These are phyloP conservation scores for Tetrapisispora fleetii DNA, from an alignment of 805 yeast species.

Conservation along the genomic window DNA sequence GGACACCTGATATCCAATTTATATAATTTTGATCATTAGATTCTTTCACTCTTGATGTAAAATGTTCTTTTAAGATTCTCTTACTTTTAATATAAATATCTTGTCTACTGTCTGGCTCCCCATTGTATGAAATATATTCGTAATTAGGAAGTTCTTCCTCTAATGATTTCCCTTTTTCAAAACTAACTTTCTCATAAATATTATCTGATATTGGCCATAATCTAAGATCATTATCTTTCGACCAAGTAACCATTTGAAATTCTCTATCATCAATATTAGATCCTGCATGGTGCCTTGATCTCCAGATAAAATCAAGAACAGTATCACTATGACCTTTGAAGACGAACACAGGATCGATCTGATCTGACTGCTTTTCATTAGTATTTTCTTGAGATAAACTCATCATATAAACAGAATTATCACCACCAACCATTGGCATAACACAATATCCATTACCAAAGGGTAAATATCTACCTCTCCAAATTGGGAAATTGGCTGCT, in stretches of 20 bases:
- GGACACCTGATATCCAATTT: conserved; percentile 89
- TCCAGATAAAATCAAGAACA: conserved; percentile 82
- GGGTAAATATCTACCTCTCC: conserved; percentile 81
- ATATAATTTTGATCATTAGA: conserved; percentile 51
- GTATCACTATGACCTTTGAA: conserved; percentile 81
- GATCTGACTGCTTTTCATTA: conserved; percentile 13
- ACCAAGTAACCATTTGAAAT: conserved; percentile 90
- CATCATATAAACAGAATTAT: conserved; percentile 35
- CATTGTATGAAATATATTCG: conserved; percentile 39
- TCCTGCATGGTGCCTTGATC: conserved; percentile 46
- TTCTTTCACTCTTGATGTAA: conserved; percentile 29
- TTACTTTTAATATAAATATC: conserved; percentile 7
- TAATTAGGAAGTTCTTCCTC: conserved; percentile 35
- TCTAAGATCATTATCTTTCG: conserved; percentile 74
- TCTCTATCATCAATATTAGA: conserved; percentile 56
- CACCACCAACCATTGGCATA: conserved; percentile 86
- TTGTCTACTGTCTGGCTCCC: conserved; percentile 36
- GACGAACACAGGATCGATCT: conserved; percentile 43
- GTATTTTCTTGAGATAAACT: conserved; percentile 13
- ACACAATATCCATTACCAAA: conserved; percentile 83
- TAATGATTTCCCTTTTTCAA: conserved; percentile 31
- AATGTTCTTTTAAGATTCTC: conserved; percentile 32
- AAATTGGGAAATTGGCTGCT: conserved; percentile 71
- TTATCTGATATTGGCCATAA: conserved; percentile 62
- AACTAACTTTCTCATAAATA: conserved; percentile 39